These are phyloP conservation scores for Tetracentron sinense DNA, from an alignment of 164 flowering plant genomes.

Conservation along the genomic window DNA sequence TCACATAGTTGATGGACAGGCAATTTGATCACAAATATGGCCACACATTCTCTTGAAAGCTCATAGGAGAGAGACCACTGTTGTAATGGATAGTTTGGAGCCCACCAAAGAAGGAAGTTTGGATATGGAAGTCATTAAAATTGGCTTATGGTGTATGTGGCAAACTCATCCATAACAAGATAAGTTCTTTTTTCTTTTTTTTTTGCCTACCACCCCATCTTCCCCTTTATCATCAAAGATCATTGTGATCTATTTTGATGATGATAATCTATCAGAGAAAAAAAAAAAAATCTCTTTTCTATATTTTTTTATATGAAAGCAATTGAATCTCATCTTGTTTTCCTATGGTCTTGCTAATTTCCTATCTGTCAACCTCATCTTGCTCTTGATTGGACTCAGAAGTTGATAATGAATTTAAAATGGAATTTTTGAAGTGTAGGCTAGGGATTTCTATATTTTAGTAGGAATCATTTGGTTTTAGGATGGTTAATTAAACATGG, in stretches of 20 bases:
- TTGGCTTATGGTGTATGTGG: constrained; percentile 6
- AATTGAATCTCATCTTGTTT: background rate
- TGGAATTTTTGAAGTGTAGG: background rate
- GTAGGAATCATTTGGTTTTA: too few species aligned
- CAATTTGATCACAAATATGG: too few species aligned
- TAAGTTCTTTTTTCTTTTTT: background rate
- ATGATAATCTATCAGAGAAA: too few species aligned
- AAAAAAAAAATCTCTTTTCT: too few species aligned
- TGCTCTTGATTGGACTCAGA: background rate
- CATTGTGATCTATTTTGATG: background rate
- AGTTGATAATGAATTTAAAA: too few species aligned
- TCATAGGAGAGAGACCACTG: too few species aligned
- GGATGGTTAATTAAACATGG: too few species aligned
- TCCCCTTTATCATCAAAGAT: background rate
- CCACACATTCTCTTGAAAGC: too few species aligned
- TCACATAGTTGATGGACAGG: too few species aligned
- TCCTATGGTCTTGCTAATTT: background rate
- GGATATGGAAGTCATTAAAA: background rate
- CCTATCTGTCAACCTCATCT: background rate
- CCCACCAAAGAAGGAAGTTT: constrained; percentile 3
- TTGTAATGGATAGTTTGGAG: background rate
- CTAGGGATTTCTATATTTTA: background rate
- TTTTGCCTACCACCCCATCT: background rate
- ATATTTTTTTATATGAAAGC: background rate
- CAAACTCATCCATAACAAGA: constrained; percentile 11